phyloP scores from a whole-genome alignment of 805 yeast species.

The Yarrowia keelungensis region DNA sequence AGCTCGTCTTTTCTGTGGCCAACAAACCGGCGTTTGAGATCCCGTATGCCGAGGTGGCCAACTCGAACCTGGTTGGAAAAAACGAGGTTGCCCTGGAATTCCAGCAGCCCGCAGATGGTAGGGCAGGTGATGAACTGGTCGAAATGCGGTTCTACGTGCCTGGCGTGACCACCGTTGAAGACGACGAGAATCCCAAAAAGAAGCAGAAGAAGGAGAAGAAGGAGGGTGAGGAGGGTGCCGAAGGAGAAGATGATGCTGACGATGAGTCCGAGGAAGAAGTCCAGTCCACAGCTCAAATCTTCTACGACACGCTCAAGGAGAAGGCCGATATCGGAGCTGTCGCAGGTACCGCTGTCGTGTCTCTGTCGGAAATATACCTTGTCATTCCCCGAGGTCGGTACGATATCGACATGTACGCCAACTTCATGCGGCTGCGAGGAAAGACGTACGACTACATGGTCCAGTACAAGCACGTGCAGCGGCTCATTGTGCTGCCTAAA shows the following conservation, averaged over 20 bases:
- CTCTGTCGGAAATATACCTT: constrained; percentile 88
- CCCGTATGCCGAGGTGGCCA: constrained; percentile 79
- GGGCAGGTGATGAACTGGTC: constrained; percentile 93
- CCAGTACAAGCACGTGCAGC: constrained; percentile 86
- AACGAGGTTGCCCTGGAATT: constrained; percentile 93
- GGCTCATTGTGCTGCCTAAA: constrained; percentile 90
- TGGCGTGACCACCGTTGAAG: constrained; percentile 64
- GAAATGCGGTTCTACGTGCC: constrained; percentile 94
- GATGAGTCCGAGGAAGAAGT: constrained; percentile 54
- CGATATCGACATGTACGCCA: constrained; percentile 91
- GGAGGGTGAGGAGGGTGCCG: constrained; percentile 50
- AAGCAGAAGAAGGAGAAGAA: constrained; percentile 44
- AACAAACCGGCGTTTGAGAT: constrained; percentile 91
- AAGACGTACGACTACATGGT: constrained; percentile 97
- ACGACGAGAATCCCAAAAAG: constrained; percentile 46
- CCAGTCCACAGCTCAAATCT: constrained; percentile 77
- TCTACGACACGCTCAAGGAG: constrained; percentile 90
- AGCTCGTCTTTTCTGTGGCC: constrained; percentile 81
- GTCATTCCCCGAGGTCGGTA: constrained; percentile 98
- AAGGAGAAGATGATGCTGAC: constrained; percentile 49
- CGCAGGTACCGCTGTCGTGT: constrained; percentile 92
- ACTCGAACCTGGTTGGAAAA: constrained; percentile 88
- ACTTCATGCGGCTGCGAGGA: constrained; percentile 89
- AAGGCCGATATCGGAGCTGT: constrained; percentile 94
- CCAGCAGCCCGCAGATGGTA: constrained; percentile 53